These are phyloP conservation scores for Ophiosphaerella korrae DNA, from an alignment of 2,329 filamentous ascomycete species.

Conservation along the genomic window DNA sequence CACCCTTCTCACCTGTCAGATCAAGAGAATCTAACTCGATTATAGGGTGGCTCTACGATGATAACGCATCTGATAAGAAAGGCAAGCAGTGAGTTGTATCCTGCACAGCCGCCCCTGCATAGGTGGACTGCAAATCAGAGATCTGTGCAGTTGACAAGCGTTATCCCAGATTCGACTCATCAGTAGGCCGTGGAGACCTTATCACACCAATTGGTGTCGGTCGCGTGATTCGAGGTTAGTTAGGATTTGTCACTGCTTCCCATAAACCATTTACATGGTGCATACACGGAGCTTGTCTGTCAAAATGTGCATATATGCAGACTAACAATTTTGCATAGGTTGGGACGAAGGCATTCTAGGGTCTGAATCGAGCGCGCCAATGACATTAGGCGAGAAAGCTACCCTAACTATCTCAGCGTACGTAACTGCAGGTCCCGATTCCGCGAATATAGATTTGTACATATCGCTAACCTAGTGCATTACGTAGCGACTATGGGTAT, in stretches of 20 bases:
- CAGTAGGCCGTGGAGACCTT: slow-evolving; percentile 77
- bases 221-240: slow-evolving; percentile 81
- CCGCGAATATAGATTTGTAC: background rate
- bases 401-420: slow-evolving; percentile 81
- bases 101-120: slow-evolving; percentile 1
- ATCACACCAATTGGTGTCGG: slow-evolving; percentile 79
- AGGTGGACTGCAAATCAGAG: slow-evolving; percentile 1
- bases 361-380: slow-evolving; percentile 54
- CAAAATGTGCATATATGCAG: slow-evolving; percentile 7
- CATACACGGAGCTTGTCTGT: slow-evolving; percentile 5
- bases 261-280: slow-evolving; percentile 3
- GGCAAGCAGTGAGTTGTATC: slow-evolving; percentile 69
- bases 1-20: background rate
- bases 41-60: slow-evolving; percentile 73
- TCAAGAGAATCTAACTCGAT: slow-evolving; percentile 14
- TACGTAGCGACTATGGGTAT: slow-evolving; percentile 44
- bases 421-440: slow-evolving; percentile 33
- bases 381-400: slow-evolving; percentile 91
- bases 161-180: slow-evolving; percentile 80
- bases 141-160: slow-evolving; percentile 12
- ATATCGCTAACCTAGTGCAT: slow-evolving; percentile 22
- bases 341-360: slow-evolving; percentile 71
- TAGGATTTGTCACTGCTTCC: background rate
- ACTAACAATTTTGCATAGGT: slow-evolving; percentile 43
- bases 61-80: slow-evolving; percentile 62